Conservation (phyloP, 257 asterid species). For the Nicotiana benthamiana region DNA sequence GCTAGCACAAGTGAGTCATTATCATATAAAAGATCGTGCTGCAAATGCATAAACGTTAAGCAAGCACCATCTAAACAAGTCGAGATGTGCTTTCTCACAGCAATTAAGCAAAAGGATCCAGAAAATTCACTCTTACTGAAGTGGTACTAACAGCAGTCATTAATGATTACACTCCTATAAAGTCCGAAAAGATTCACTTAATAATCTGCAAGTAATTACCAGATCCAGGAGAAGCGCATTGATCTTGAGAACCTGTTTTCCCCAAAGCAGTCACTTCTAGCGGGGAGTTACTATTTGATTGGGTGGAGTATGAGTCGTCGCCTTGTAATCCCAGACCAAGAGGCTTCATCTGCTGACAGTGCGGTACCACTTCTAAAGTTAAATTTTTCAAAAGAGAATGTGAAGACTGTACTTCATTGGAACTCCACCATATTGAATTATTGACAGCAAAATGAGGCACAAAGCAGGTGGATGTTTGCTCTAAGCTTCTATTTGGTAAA, state of each 20-base stretch:
- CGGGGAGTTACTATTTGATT: conserved; percentile 27
- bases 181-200: background rate
- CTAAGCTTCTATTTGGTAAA: conserved; percentile 13
- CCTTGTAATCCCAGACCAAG: conserved; percentile 31
- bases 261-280: conserved; percentile 30
- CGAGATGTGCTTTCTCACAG: too few species aligned
- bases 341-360: conserved; percentile 23
- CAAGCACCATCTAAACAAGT: too few species aligned
- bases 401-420: conserved; percentile 19
- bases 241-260: conserved; percentile 49
- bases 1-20: background rate
- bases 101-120: too few species aligned
- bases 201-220: conserved; percentile 21
- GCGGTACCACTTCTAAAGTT: conserved; percentile 21
- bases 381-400: conserved; percentile 11
- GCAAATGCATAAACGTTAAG: too few species aligned
- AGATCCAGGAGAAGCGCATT: conserved; percentile 49
- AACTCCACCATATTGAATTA: conserved; percentile 21
- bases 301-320: conserved; percentile 34
- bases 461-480: background rate
- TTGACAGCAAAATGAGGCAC: conserved; percentile 11
- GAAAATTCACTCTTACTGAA: background rate
- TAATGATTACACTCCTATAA: background rate
- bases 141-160: background rate
- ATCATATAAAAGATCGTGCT: background rate